Evolutionary conservation across 208 protist genomes (phyloP).

Genomic region (Wallacemonas sp.): DNA sequence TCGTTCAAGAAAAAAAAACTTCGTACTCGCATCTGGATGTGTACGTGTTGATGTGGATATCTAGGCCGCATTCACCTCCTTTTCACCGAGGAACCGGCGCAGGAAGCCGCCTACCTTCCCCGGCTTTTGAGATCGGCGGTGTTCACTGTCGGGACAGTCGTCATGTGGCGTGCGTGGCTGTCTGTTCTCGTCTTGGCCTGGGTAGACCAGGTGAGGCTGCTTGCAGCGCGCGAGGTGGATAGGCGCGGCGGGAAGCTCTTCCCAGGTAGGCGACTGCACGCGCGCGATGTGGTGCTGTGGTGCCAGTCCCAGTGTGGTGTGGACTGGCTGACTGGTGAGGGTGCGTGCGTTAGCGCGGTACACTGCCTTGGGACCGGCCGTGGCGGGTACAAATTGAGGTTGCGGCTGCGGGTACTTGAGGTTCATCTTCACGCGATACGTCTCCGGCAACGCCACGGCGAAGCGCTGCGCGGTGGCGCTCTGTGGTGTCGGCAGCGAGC

Average conservation of each 20-base stretch:
- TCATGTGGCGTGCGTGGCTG: background rate
- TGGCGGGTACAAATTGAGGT: slow-evolving; percentile 2
- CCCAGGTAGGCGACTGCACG: background rate
- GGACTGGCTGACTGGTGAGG: background rate
- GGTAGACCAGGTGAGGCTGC: slow-evolving; percentile 1
- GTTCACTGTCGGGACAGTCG: background rate
- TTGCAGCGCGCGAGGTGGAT: slow-evolving; percentile 2
- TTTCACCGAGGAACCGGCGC: background rate
- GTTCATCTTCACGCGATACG: slow-evolving; percentile 2
- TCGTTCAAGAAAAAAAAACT: too few relatives aligned
- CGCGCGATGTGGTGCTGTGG: background rate
- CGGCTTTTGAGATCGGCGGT: background rate
- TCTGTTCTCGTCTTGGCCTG: background rate
- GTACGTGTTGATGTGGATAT: too few relatives aligned
- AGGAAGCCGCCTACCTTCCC: background rate
- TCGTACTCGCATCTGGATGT: too few relatives aligned
- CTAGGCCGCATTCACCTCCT: too few relatives aligned
- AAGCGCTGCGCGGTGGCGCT: background rate
- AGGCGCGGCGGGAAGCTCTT: background rate
- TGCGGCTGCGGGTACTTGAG: slow-evolving; percentile 1
- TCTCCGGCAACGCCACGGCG: background rate
- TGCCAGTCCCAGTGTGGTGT: background rate
- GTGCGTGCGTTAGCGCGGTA: background rate
- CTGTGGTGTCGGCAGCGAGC: background rate
- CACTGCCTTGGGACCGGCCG: background rate